Percentiles rank a stretch among this genome's conserved stretches.
Conservation (phyloP, 2,329 filamentous ascomycete species). For the Paraphoma sp. region DNA sequence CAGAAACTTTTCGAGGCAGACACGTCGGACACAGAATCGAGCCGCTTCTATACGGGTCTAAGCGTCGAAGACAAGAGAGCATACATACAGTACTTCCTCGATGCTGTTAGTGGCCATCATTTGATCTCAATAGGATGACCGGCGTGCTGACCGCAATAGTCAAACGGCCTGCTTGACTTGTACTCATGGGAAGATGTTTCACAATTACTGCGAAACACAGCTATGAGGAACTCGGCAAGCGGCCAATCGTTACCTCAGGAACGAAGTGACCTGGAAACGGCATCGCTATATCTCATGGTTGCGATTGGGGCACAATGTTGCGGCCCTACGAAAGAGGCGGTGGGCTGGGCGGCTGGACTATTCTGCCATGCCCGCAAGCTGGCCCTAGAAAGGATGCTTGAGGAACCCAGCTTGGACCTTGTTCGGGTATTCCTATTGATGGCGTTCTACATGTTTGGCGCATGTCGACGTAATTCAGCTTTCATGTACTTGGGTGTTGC, state of each 20-base stretch:
- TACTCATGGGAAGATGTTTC: constrained; percentile 38
- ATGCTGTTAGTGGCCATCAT: constrained; percentile 37
- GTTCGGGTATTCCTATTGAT: constrained; percentile 62
- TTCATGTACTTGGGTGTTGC: constrained; percentile 70
- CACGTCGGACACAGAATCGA: constrained; percentile 29
- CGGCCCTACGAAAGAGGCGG: constrained; percentile 21
- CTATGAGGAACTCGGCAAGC: neutral
- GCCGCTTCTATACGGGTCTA: constrained; percentile 32
- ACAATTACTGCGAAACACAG: neutral
- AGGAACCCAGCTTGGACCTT: constrained; percentile 61
- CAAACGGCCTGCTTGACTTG: constrained; percentile 51
- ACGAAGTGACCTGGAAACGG: constrained; percentile 26
- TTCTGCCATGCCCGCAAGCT: constrained; percentile 58
- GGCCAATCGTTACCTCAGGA: constrained; percentile 1
- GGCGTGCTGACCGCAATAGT: constrained; percentile 30
- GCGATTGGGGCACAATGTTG: constrained; percentile 61
- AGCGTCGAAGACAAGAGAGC: constrained; percentile 41
- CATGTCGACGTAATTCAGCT: constrained; percentile 65
- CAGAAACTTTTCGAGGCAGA: constrained; percentile 62
- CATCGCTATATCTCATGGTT: constrained; percentile 52
- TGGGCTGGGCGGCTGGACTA: constrained; percentile 47
- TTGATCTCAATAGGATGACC: constrained; percentile 15
- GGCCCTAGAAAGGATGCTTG: constrained; percentile 60
- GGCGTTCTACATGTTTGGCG: constrained; percentile 66
- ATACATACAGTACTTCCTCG: constrained; percentile 42